Base-by-base conservation (phyloP, 2,329 filamentous ascomycete genomes). In the Cladosporium sp. region DNA sequence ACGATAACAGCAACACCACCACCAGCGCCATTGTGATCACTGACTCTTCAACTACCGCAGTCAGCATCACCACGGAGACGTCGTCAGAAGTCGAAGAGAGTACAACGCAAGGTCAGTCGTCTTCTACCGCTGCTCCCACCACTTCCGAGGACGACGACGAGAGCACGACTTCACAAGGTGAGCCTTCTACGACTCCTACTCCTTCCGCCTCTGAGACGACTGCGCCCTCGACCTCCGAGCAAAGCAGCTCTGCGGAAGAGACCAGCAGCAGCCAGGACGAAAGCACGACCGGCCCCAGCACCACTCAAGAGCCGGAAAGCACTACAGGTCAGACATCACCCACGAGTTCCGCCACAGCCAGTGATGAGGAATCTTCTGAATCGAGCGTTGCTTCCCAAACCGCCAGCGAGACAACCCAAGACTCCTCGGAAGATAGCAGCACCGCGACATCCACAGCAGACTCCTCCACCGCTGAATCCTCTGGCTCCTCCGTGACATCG, bases 41-140 rank as follows among this genome's bases (percentile, higher is more conserved):
- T n/a, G 56, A 58, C 37, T 43, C 53, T 3, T 56, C 56, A 32
- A 63, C 63, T 12, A 61, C 60, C 12, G 57, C 61, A 2, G 55
- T 58, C 6, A 53, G 55, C 24, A 51, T 57, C 20, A 56, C 57
- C 17, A 61, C 61, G 11, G 53, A 59, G 39, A 56, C 37, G 17
- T 42, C 47, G 18, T 41, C 37, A 32, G 34, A 24, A 7, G 37
- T 3, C 11, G 47, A 43, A 15, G 41, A 40, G 24, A 32, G 41
- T 12, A 52, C 24, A 30, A 51, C 50, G 36, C 43, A 56, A 56
- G 52, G 57, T 58, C 54, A 55, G 53, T 56, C 55, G 37, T 54
- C 57, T 27, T 50, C 47, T 53, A 49, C 48, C 53, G 17, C 41
- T 36, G 38, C 40, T 48, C 47, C 45, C 20, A 41, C 52, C 37